Conservation (phyloP, 2,329 filamentous ascomycete genomes). For the Fusarium setosum region DNA sequence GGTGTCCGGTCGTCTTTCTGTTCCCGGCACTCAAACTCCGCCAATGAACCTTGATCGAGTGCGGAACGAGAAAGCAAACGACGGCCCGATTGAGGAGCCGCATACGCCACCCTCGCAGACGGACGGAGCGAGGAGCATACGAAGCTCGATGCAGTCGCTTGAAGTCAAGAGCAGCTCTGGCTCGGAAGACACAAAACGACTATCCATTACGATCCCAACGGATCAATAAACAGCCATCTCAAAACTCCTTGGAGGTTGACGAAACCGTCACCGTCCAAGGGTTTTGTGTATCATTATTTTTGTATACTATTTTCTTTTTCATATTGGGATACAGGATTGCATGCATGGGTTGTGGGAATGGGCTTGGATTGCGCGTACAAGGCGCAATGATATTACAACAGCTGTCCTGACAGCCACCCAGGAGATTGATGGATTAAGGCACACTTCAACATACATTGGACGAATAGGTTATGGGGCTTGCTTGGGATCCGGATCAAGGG, state of each 20-base stretch:
- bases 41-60: conserved; percentile 37
- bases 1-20: conserved; percentile 29
- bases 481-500: conserved; percentile 9
- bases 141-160: conserved; percentile 43
- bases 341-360: conserved; percentile 15
- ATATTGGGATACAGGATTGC: conserved; percentile 29
- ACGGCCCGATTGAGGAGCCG: conserved; percentile 36
- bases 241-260: not conserved
- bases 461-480: conserved; percentile 16
- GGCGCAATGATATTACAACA: conserved; percentile 2
- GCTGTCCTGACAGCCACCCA: conserved; percentile 1
- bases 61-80: conserved; percentile 23
- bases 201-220: conserved; percentile 45
- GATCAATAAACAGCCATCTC: conserved; percentile 21
- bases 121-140: conserved; percentile 38
- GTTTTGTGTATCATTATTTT: conserved; percentile 36
- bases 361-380: conserved; percentile 4
- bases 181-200: conserved; percentile 40
- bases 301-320: conserved; percentile 38
- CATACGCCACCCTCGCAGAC: conserved; percentile 47
- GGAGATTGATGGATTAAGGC: conserved; percentile 1
- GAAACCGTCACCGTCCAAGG: not conserved
- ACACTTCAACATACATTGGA: conserved; percentile 23
- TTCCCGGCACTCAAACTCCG: conserved; percentile 36
- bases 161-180: conserved; percentile 40